A percentile compares a stretch with the other conserved stretches of the same genome.
These are phyloP conservation scores for Metarhizium sp. DNA, from an alignment of 2,329 filamentous ascomycete genomes.

Conservation along the genomic window DNA sequence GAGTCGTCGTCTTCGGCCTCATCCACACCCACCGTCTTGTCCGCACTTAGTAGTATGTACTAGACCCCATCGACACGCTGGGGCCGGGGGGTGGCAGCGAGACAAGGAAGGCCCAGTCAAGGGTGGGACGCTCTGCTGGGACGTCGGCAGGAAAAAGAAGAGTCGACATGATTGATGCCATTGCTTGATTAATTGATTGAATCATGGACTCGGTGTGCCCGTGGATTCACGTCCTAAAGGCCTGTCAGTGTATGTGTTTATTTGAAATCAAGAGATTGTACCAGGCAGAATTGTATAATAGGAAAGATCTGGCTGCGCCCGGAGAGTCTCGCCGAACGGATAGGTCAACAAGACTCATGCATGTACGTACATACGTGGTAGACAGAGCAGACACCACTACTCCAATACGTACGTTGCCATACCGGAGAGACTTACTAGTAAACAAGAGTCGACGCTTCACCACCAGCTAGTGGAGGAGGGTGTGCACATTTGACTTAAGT, in stretches of 20 bases:
- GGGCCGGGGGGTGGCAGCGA: not conserved
- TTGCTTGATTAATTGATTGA: not conserved
- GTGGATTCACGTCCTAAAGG: not conserved
- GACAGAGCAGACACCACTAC: too few relatives aligned
- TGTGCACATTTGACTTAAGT: not conserved
- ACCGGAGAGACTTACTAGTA: too few relatives aligned
- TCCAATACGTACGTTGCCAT: too few relatives aligned
- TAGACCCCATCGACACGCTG: not conserved
- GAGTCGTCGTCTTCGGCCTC: not conserved
- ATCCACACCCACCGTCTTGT: not conserved
- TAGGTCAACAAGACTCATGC: too few relatives aligned
- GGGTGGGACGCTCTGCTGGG: not conserved
- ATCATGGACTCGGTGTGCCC: not conserved
- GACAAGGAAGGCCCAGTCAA: not conserved
- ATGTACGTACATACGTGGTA: too few relatives aligned
- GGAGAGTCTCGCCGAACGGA: not conserved
- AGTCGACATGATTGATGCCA: not conserved
- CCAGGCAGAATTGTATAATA: too few relatives aligned
- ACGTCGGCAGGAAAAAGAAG: not conserved
- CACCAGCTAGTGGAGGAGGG: not conserved
- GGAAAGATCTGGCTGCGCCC: not conserved
- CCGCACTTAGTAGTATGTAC: not conserved
- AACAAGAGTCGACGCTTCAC: too few relatives aligned
- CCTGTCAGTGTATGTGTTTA: not conserved
- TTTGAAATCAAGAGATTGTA: too few relatives aligned